A percentile compares a stretch with the other conserved stretches of the same genome.
phyloP scores from a whole-genome alignment of 2,329 filamentous ascomycete species.

The Colletotrichum lentis region DNA sequence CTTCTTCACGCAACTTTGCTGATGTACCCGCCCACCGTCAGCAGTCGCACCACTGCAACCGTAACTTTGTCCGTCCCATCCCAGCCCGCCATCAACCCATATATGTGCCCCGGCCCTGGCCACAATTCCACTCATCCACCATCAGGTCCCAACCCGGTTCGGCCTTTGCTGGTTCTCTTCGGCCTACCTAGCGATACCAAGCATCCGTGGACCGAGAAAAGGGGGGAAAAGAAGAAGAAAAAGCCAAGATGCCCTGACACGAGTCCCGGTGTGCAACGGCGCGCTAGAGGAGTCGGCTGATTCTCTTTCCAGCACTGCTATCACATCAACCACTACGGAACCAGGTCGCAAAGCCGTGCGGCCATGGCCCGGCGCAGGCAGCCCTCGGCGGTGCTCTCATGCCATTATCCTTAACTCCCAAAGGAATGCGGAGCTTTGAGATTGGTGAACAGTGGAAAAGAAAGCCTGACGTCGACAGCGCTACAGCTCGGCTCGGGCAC shows the following conservation, averaged over 20 bases:
- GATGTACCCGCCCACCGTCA: constrained; percentile 33
- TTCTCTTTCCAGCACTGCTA: constrained; percentile 35
- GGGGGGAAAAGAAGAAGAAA: background rate
- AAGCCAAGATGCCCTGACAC: constrained; percentile 21
- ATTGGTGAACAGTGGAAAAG: background rate
- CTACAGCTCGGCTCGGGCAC: constrained; percentile 20
- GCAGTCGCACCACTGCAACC: constrained; percentile 18
- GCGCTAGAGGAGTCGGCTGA: constrained; percentile 25
- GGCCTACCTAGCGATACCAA: background rate
- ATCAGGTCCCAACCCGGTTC: constrained; percentile 7
- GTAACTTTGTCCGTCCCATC: constrained; percentile 1
- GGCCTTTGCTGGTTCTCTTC: background rate
- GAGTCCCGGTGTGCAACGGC: background rate
- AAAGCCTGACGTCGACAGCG: constrained; percentile 13
- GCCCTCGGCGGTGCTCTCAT: background rate
- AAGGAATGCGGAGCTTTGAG: background rate
- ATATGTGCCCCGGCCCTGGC: constrained; percentile 15
- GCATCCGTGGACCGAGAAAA: background rate
- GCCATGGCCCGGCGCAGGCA: constrained; percentile 7
- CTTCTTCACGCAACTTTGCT: constrained; percentile 27
- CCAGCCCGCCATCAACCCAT: constrained; percentile 16
- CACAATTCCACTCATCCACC: background rate
- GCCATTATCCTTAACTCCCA: background rate
- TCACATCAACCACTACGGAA: constrained; percentile 1
- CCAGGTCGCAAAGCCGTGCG: background rate